Conservation (phyloP, 192 early-diverging fungal genomes). For the Backusella tarrabulga region DNA sequence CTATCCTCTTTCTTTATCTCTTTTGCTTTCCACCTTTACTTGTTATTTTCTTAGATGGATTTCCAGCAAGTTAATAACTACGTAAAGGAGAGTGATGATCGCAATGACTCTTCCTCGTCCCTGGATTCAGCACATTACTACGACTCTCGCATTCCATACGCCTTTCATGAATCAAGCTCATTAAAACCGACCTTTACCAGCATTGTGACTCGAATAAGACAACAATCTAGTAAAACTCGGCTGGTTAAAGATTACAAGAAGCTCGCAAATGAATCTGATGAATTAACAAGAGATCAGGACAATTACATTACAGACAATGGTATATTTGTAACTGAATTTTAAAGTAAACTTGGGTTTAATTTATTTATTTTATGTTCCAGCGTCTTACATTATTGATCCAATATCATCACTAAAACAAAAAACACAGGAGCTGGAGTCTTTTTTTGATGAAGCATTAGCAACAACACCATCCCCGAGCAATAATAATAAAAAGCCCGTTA, state of each 20-base stretch:
- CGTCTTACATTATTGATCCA: not conserved
- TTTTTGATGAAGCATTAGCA: not conserved
- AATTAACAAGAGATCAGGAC: conserved; percentile 4
- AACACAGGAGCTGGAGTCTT: not conserved
- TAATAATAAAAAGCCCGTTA: not conserved
- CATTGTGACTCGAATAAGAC: not conserved
- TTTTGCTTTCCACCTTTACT: not conserved
- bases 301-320: not conserved
- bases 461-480: not conserved
- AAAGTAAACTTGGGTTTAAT: not conserved
- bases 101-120: not conserved
- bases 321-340: not conserved
- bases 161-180: not conserved
- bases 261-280: not conserved
- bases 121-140: not conserved
- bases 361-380: not conserved
- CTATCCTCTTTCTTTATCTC: not conserved
- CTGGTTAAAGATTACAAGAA: conserved; percentile 5
- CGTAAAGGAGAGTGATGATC: not conserved
- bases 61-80: conserved; percentile 2
- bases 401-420: not conserved
- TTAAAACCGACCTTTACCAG: conserved; percentile 6
- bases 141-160: not conserved
- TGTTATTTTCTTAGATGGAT: not conserved
- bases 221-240: conserved; percentile 9